These are phyloP conservation scores for Fraxinus dipetala DNA, from an alignment of 305 asterid genomes.

Conservation along the genomic window DNA sequence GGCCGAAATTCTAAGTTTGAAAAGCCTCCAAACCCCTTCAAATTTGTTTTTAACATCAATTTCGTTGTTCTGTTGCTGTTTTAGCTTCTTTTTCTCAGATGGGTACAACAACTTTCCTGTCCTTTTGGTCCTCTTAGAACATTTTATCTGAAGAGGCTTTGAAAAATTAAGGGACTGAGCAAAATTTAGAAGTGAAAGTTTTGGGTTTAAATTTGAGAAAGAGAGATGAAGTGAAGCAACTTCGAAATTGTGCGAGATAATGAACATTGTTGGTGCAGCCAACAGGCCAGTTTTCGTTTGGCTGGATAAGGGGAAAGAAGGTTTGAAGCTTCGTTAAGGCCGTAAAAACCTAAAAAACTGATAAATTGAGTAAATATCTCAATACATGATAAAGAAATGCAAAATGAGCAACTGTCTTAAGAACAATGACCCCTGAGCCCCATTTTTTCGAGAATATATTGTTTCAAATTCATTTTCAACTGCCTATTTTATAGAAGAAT, in stretches of 20 bases:
- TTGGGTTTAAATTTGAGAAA: constrained; percentile 28
- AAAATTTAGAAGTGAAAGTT: constrained; percentile 26
- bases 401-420: not conserved
- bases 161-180: constrained; percentile 21
- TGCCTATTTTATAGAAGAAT: not conserved
- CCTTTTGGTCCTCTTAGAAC: constrained; percentile 67
- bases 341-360: not conserved
- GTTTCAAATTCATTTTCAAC: not conserved
- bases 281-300: not conserved
- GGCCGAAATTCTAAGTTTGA: constrained; percentile 61
- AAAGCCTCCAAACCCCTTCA: constrained; percentile 86
- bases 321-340: not conserved
- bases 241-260: constrained; percentile 34
- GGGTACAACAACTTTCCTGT: constrained; percentile 89
- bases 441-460: not conserved
- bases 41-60: constrained; percentile 33
- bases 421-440: not conserved
- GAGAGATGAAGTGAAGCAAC: constrained; percentile 30
- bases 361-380: not conserved
- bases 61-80: constrained; percentile 35
- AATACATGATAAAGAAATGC: not conserved
- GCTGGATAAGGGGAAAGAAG: constrained; percentile 12
- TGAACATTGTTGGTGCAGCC: constrained; percentile 33
- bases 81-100: constrained; percentile 87
- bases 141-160: constrained; percentile 29